Evolutionary conservation across 2,329 filamentous ascomycete species (phyloP).

Genomic region (Exophiala sp.): DNA sequence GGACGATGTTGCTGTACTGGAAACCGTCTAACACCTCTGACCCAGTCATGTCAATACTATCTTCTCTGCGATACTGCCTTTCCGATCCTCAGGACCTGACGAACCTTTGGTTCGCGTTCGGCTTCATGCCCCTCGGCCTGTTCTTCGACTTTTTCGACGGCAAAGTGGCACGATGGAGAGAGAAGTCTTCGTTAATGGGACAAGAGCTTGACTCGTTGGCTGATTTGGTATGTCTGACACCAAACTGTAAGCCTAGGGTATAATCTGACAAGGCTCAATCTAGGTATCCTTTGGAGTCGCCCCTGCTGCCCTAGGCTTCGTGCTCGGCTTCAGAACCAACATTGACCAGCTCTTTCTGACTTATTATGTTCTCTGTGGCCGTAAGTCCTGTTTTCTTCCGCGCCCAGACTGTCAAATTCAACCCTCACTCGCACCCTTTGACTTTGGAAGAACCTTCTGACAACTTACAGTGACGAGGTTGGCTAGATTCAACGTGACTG

Average conservation of each 20-base stretch:
- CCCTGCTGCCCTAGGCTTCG: slow-evolving; percentile 82
- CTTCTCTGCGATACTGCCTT: slow-evolving; percentile 88
- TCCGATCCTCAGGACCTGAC: slow-evolving; percentile 62
- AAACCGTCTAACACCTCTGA: slow-evolving; percentile 23
- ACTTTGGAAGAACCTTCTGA: neutral
- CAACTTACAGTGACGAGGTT: slow-evolving; percentile 71
- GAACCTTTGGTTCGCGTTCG: slow-evolving; percentile 77
- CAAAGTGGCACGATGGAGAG: slow-evolving; percentile 91
- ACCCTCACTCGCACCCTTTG: neutral
- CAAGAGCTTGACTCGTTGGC: slow-evolving; percentile 95
- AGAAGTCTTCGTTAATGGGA: slow-evolving; percentile 96
- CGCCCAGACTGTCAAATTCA: neutral
- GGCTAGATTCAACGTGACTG: slow-evolving; percentile 96
- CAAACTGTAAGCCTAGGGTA: neutral
- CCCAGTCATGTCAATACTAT: slow-evolving; percentile 86
- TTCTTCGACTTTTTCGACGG: slow-evolving; percentile 99
- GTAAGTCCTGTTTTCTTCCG: too few relatives aligned
- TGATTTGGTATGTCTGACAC: slow-evolving; percentile 66
- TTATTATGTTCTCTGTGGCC: slow-evolving; percentile 72
- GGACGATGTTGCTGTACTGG: slow-evolving; percentile 1
- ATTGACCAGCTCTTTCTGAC: slow-evolving; percentile 75
- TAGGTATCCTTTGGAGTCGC: slow-evolving; percentile 95
- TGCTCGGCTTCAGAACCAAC: slow-evolving; percentile 78
- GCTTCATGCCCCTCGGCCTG: slow-evolving; percentile 83
- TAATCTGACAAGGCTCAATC: slow-evolving; percentile 1